Conservation (phyloP, 371 early-diverging fungal species). For the Rhizopus sp. region DNA sequence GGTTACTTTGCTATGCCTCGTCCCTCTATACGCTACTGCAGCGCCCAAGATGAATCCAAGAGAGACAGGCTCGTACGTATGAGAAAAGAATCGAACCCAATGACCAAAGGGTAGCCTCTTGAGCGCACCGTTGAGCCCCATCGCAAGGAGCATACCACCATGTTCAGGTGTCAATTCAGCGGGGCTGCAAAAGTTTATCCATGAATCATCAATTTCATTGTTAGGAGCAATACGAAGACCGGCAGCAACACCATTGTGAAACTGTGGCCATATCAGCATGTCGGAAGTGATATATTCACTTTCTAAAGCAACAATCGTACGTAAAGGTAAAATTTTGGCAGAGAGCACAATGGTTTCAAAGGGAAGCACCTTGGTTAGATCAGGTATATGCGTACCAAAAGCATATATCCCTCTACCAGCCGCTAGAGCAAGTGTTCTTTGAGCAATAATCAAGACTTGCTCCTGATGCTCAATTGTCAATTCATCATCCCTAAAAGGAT, state of each 20-base stretch:
- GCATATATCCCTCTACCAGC: conserved; percentile 70
- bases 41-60: conserved; percentile 79
- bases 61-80: conserved; percentile 63
- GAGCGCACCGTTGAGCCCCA: conserved; percentile 81
- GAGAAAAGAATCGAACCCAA: conserved; percentile 67
- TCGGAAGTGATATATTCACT: conserved; percentile 45
- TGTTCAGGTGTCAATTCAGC: conserved; percentile 56
- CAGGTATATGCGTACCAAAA: conserved; percentile 61
- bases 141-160: conserved; percentile 81
- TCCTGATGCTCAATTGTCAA: conserved; percentile 51
- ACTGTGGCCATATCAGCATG: conserved; percentile 75
- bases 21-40: conserved; percentile 69
- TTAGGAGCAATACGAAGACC: conserved; percentile 71
- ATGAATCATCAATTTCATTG: conserved; percentile 63
- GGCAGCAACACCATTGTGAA: conserved; percentile 86
- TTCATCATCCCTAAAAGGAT: conserved; percentile 44
- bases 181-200: conserved; percentile 79
- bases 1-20: conserved; percentile 61
- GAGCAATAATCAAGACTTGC: conserved; percentile 49
- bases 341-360: conserved; percentile 58
- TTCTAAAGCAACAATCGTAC: conserved; percentile 56
- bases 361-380: conserved; percentile 54
- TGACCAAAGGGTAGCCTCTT: conserved; percentile 60
- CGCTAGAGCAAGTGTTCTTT: conserved; percentile 69
- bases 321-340: conserved; percentile 66